These are phyloP conservation scores for Penicillium paradoxum DNA, from an alignment of 495 filamentous ascomycete species.

Conservation along the genomic window DNA sequence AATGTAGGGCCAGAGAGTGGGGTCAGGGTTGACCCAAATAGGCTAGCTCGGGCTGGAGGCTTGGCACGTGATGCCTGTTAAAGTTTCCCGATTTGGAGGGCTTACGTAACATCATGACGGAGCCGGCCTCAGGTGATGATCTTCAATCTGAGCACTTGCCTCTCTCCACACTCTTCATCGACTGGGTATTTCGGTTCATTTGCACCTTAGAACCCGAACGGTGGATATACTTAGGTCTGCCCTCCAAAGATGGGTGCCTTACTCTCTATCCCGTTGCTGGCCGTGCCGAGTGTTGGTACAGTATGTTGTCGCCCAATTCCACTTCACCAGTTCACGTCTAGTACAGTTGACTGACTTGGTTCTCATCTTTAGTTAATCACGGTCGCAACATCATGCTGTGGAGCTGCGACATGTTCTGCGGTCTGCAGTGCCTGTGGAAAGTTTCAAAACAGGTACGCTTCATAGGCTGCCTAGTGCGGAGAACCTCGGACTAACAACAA, in stretches of 20 bases:
- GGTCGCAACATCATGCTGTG: slow-evolving; percentile 81
- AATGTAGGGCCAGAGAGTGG: neutral
- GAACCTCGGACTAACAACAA: slow-evolving; percentile 11
- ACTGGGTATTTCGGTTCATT: neutral
- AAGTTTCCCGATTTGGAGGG: neutral
- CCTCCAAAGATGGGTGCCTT: slow-evolving; percentile 69
- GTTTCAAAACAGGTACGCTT: slow-evolving; percentile 79
- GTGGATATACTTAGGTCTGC: neutral
- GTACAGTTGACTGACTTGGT: slow-evolving; percentile 2
- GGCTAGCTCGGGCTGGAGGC: neutral
- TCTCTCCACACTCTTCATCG: neutral
- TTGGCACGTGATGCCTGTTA: neutral
- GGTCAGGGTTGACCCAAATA: neutral
- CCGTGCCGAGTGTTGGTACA: slow-evolving; percentile 77
- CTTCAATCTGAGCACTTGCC: slow-evolving; percentile 2
- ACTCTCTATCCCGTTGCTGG: slow-evolving; percentile 83
- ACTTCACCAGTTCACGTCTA: slow-evolving; percentile 17
- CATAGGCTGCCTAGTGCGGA: neutral
- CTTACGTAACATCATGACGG: slow-evolving; percentile 8
- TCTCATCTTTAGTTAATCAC: slow-evolving; percentile 57
- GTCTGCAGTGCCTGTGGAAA: slow-evolving; percentile 94
- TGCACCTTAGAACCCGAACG: neutral
- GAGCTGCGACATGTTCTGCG: slow-evolving; percentile 89
- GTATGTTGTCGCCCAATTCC: slow-evolving; percentile 48
- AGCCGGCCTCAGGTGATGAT: slow-evolving; percentile 6